Percentiles rank a stretch among this genome's conserved stretches.
phyloP scores from a whole-genome alignment of 768 basidiomycete genomes.

The Candolleomyces eurysporus region DNA sequence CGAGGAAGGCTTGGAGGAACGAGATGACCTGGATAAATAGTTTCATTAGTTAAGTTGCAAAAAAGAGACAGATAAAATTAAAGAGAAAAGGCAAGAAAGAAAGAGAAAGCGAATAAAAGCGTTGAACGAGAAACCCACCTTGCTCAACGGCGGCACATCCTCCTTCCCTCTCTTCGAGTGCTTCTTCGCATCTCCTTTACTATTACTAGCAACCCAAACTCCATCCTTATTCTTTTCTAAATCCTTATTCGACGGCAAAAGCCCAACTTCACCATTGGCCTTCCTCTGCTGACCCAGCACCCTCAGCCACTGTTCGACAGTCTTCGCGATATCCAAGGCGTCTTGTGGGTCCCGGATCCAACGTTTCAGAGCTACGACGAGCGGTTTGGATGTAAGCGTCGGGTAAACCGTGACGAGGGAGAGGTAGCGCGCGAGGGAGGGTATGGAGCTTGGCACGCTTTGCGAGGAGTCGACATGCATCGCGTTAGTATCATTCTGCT shows the following conservation, averaged over 20 bases:
- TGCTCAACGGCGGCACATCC: conserved; percentile 35
- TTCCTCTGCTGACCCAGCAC: conserved; percentile 25
- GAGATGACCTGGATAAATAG: conserved; percentile 43
- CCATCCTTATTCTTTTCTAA: conserved; percentile 41
- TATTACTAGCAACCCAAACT: conserved; percentile 28
- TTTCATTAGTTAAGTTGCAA: not conserved
- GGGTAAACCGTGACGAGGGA: conserved; percentile 34
- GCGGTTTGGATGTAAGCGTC: conserved; percentile 28
- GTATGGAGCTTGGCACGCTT: conserved; percentile 11
- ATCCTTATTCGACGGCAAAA: conserved; percentile 40
- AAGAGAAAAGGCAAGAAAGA: no score
- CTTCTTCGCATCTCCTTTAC: conserved; percentile 8
- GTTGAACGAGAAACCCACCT: conserved; percentile 26
- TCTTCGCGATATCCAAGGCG: conserved; percentile 40
- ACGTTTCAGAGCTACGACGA: conserved; percentile 52
- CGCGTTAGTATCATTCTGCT: conserved; percentile 31
- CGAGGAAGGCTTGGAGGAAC: conserved; percentile 66
- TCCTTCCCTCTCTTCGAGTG: conserved; percentile 19
- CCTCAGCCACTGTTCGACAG: conserved; percentile 49
- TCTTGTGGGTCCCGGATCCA: conserved; percentile 50
- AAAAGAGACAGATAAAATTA: not conserved
- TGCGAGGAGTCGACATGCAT: conserved; percentile 35
- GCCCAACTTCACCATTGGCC: conserved; percentile 26
- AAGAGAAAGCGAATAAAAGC: no score
- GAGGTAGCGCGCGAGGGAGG: conserved; percentile 36